These are phyloP conservation scores for Nannochloropsis salina DNA, from an alignment of 108 stramenopile genomes.

Conservation along the genomic window DNA sequence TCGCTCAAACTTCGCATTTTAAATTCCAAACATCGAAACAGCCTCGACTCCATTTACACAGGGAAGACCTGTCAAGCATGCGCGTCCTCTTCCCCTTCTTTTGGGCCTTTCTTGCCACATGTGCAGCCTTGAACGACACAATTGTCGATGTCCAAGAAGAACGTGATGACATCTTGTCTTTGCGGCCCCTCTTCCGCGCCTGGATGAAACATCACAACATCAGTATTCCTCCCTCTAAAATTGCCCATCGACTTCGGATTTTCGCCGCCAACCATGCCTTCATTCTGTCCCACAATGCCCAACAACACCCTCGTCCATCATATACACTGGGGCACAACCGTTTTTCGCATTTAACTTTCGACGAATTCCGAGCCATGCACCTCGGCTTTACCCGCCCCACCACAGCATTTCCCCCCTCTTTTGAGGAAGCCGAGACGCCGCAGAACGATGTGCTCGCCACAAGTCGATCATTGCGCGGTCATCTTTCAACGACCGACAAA, in stretches of 20 bases:
- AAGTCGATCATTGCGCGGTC: neutral
- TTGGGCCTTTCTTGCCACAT: neutral
- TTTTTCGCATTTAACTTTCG: slow-evolving; percentile 55
- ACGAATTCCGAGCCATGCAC: slow-evolving; percentile 38
- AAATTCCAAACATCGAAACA: too few species aligned
- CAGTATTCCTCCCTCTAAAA: neutral
- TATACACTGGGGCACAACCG: slow-evolving; percentile 53
- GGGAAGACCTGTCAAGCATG: neutral
- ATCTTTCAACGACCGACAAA: neutral
- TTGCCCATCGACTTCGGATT: slow-evolving; percentile 2
- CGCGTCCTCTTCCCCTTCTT: neutral
- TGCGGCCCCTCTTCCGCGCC: neutral
- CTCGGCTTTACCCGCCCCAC: neutral
- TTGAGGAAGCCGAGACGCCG: neutral
- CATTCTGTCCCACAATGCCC: slow-evolving; percentile 31
- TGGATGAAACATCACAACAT: slow-evolving; percentile 13
- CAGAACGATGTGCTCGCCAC: neutral
- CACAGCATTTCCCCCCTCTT: neutral
- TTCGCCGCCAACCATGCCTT: slow-evolving; percentile 32
- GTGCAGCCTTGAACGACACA: too few species aligned
- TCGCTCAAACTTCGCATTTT: too few species aligned
- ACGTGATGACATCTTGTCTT: neutral
- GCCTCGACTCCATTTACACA: too few species aligned
- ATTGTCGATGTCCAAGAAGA: too few species aligned
- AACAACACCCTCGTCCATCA: slow-evolving; percentile 20